Conservation (phyloP, 169 alveolate genomes). For the Plasmodium gaboni region DNA sequence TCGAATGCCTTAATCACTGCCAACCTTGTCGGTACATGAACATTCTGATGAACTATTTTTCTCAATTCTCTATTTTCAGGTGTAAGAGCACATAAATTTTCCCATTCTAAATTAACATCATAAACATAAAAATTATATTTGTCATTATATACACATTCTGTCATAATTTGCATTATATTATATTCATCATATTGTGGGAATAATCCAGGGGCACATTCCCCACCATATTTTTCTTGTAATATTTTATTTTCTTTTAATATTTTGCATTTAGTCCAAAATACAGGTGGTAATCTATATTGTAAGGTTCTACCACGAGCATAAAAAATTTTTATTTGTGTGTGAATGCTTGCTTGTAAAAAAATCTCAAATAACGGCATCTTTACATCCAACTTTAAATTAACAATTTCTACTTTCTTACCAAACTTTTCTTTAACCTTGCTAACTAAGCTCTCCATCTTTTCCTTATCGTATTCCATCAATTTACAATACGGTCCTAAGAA, state of each 20-base stretch:
- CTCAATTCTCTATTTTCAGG: constrained; percentile 80
- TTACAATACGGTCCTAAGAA: constrained; percentile 70
- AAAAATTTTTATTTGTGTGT: constrained; percentile 74
- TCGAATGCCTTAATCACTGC: constrained; percentile 83
- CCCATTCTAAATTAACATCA: constrained; percentile 81
- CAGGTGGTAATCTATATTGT: constrained; percentile 77
- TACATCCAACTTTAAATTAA: constrained; percentile 67
- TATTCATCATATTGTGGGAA: constrained; percentile 81
- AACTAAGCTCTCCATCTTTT: constrained; percentile 62
- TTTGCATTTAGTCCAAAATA: constrained; percentile 79
- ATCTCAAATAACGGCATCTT: constrained; percentile 76
- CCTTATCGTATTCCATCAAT: constrained; percentile 66
- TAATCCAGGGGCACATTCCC: constrained; percentile 81
- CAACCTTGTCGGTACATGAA: constrained; percentile 82
- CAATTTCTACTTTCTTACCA: constrained; percentile 49
- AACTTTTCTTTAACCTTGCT: constrained; percentile 71
- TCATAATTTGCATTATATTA: constrained; percentile 77
- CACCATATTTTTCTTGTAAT: constrained; percentile 80
- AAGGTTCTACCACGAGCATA: constrained; percentile 73
- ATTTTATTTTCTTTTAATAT: constrained; percentile 75
- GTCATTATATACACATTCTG: constrained; percentile 76
- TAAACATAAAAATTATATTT: constrained; percentile 71
- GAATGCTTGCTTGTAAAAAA: constrained; percentile 67
- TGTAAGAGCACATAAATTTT: constrained; percentile 79
- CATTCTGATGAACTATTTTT: constrained; percentile 76